Percentiles rank a stretch among this genome's conserved stretches.
phyloP scores from a whole-genome alignment of 108 stramenopile species.

The Fragilaria crotonensis region DNA sequence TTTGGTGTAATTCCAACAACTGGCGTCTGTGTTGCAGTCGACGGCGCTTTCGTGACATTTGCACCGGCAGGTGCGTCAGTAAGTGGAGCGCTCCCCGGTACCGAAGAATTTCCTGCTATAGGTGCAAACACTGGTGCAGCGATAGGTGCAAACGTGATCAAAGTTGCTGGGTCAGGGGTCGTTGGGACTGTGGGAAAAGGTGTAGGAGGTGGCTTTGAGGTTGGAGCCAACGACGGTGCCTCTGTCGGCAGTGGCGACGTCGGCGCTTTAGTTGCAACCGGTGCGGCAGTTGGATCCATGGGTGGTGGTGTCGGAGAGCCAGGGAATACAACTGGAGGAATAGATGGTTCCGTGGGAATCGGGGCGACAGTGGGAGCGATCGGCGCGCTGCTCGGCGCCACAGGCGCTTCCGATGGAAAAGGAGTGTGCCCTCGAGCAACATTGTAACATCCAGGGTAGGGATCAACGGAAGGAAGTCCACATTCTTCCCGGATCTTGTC shows the following conservation, averaged over 20 bases:
- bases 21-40: not conserved
- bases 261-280: not conserved
- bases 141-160: not conserved
- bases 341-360: not conserved
- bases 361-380: not conserved
- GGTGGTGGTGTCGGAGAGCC: slow-evolving; percentile 1
- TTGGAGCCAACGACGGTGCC: not conserved
- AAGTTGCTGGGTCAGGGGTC: slow-evolving; percentile 1
- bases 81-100: not conserved
- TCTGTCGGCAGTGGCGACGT: not conserved
- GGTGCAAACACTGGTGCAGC: not conserved
- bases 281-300: not conserved
- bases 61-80: not conserved
- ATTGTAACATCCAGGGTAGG: slow-evolving; percentile 4
- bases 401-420: not conserved
- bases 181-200: slow-evolving; percentile 3
- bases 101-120: not conserved
- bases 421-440: not conserved
- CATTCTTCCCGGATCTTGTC: slow-evolving; percentile 24
- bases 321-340: not conserved
- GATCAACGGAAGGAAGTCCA: slow-evolving; percentile 10
- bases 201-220: not conserved
- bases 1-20: not conserved
- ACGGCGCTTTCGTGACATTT: not conserved
- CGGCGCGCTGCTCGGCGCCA: not conserved